These are phyloP conservation scores for Cicer yamashitae DNA, from an alignment of 306 rosid genomes.

Conservation along the genomic window DNA sequence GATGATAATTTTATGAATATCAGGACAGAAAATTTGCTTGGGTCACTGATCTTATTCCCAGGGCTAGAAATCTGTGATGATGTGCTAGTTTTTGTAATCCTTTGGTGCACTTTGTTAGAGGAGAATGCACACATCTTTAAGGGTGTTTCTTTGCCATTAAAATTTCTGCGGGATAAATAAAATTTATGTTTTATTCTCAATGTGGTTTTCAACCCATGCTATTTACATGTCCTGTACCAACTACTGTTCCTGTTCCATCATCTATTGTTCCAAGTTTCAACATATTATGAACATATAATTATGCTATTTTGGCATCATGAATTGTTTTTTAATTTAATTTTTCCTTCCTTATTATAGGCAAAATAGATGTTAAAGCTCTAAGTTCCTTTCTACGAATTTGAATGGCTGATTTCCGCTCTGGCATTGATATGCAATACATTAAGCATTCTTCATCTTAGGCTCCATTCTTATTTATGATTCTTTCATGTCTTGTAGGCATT, in stretches of 20 bases:
- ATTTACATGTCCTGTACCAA: slow-evolving; percentile 13
- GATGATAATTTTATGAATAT: background rate
- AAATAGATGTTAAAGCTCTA: slow-evolving; percentile 27
- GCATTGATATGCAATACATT: slow-evolving; percentile 23
- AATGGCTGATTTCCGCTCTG: slow-evolving; percentile 37
- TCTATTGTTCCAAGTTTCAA: background rate
- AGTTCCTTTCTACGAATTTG: slow-evolving; percentile 29
- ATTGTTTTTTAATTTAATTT: background rate
- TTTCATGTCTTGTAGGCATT: slow-evolving; percentile 76
- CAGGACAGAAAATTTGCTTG: slow-evolving; percentile 25
- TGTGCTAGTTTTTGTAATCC: slow-evolving; percentile 14
- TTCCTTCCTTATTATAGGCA: background rate
- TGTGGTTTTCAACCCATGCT: slow-evolving; percentile 5
- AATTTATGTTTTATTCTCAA: background rate
- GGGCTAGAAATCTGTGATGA: background rate
- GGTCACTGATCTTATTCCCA: background rate
- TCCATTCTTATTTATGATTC: slow-evolving; percentile 41
- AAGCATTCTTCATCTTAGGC: slow-evolving; percentile 19
- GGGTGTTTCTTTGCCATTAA: slow-evolving; percentile 23
- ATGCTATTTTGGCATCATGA: slow-evolving; percentile 17
- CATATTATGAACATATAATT: background rate
- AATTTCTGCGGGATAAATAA: background rate
- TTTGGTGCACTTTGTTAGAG: slow-evolving; percentile 8
- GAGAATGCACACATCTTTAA: slow-evolving; percentile 13
- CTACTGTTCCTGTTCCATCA: slow-evolving; percentile 20